Conservation (phyloP, 148 eudicot species). For the Fallopia convolvulus region DNA sequence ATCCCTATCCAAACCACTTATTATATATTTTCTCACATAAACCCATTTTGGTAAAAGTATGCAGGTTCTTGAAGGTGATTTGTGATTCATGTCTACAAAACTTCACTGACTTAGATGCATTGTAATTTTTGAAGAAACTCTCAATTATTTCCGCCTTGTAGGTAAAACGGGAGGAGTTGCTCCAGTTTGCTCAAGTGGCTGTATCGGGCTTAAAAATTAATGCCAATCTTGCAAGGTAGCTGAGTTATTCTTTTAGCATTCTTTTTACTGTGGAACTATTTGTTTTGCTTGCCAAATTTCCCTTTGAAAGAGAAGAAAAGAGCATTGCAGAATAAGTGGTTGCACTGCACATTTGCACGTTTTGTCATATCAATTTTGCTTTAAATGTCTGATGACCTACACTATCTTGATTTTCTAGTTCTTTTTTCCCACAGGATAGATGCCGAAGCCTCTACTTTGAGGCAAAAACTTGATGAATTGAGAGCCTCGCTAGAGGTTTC, state of each 20-base stretch:
- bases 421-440: slow-evolving; percentile 62
- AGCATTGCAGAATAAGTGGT: background rate
- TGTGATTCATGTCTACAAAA: background rate
- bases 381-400: background rate
- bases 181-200: slow-evolving; percentile 95
- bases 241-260: background rate
- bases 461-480: slow-evolving; percentile 57
- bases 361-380: background rate
- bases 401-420: background rate
- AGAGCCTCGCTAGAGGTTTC: slow-evolving; percentile 28
- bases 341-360: background rate
- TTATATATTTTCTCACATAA: background rate
- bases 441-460: slow-evolving; percentile 54
- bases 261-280: background rate
- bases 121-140: background rate
- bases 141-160: slow-evolving; percentile 20
- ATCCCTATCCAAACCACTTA: background rate
- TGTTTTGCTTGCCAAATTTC: background rate
- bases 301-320: background rate
- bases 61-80: background rate
- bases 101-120: background rate
- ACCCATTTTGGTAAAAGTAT: background rate
- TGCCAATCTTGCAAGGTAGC: slow-evolving; percentile 75
- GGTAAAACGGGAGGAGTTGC: slow-evolving; percentile 93
- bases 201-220: slow-evolving; percentile 84